Evolutionary conservation across 139 green algal species (phyloP), one percentile per base, ranked within the genome.

Genomic region (Closterium sp.): DNA sequence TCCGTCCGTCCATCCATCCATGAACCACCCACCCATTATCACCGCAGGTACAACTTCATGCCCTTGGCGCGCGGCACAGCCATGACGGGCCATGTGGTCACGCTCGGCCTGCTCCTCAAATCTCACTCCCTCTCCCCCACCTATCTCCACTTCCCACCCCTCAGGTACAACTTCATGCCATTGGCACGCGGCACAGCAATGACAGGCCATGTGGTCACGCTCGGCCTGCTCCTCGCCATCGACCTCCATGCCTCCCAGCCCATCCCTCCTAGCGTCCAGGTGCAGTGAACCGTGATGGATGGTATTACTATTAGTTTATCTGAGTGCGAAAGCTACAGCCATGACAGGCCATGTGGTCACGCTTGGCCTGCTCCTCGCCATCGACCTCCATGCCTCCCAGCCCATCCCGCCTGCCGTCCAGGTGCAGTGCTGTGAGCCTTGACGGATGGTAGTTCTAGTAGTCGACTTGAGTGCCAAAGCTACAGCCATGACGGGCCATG

Each of bases 151-250:
- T n/a, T n/a, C n/a, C n/a, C n/a, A n/a, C n/a, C n/a, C n/a, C n/a
- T n/a, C 87, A 89, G 87, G 87, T 99, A 98, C 96, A 99, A 98
- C 94, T 98, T 99, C 96, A 99, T 98, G 97, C 97, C 97, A 7
- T 95, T 98, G 91, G 97, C 97, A 4, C 96, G 97, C 10, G 97
- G 97, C 91, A 97, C 96, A 0, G 97, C 97, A 17, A 96, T 97
- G 1, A 96, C 34, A 42, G 34, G 34, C 34, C 34, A 42, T 3
- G 34, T 42, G 1, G 34, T 42, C 34, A 42, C 1, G 34, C 34
- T 42, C 34, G 34, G 34, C n/a, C n/a, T n/a, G n/a, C n/a, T n/a
- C n/a, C n/a, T n/a, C n/a, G n/a, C n/a, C n/a, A n/a, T n/a, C n/a
- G n/a, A n/a, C n/a, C n/a, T n/a, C n/a, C n/a, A n/a, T n/a, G n/a